phyloP scores from a whole-genome alignment of 2,329 filamentous ascomycete species.

The Pyricularia grisea region DNA sequence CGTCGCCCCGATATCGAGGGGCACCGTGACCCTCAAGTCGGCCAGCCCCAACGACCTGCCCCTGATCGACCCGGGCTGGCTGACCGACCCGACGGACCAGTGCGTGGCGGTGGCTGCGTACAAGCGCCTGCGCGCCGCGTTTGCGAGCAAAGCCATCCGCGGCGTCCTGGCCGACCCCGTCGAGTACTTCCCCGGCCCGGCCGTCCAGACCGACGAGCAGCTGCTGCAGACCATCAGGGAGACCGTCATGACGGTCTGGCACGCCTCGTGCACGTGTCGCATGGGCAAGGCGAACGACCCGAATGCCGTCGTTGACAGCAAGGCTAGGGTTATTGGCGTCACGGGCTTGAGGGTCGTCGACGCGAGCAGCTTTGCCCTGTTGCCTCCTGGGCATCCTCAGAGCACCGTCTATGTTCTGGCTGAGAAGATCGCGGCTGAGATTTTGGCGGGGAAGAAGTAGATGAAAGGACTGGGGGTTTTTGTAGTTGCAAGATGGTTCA shows the following conservation, averaged over 20 bases:
- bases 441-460: constrained; percentile 2
- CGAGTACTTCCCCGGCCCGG: not conserved
- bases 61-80: constrained; percentile 15
- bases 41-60: constrained; percentile 14
- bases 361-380: constrained; percentile 10
- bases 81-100: constrained; percentile 6
- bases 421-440: constrained; percentile 14
- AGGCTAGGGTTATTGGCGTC: constrained; percentile 12
- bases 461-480: not conserved
- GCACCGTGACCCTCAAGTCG: constrained; percentile 13
- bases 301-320: constrained; percentile 9
- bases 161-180: not conserved
- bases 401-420: constrained; percentile 13
- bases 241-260: constrained; percentile 10
- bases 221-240: not conserved
- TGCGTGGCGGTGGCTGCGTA: not conserved
- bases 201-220: constrained; percentile 1
- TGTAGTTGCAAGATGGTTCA: no score
- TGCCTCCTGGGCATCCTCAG: constrained; percentile 13
- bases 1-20: constrained; percentile 4
- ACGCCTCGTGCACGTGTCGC: constrained; percentile 19
- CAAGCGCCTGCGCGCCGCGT: not conserved
- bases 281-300: constrained; percentile 18
- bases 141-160: not conserved
- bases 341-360: constrained; percentile 13